These are phyloP conservation scores for Candida dajiaensis DNA, from an alignment of 805 yeast genomes.

Conservation along the genomic window DNA sequence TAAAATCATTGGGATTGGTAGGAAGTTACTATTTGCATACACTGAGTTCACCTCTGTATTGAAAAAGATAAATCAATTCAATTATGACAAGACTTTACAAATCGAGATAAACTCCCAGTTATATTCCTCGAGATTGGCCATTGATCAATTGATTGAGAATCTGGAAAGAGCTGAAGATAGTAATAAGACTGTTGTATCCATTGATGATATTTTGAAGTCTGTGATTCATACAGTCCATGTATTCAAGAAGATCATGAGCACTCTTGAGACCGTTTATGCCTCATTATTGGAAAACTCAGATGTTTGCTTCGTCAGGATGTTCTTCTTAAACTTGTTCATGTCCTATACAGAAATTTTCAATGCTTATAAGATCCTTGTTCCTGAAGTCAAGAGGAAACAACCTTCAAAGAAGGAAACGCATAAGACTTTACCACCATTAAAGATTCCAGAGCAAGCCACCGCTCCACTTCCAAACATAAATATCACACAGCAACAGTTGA, in stretches of 20 bases:
- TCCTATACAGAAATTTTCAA: constrained; percentile 63
- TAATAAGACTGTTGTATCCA: constrained; percentile 13
- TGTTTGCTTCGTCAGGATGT: constrained; percentile 57
- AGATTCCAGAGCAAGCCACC: constrained; percentile 14
- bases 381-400: background rate
- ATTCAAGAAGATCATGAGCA: constrained; percentile 45
- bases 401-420: background rate
- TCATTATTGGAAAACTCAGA: constrained; percentile 52
- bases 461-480: background rate
- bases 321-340: constrained; percentile 54
- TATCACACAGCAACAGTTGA: constrained; percentile 20
- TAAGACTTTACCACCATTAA: constrained; percentile 19
- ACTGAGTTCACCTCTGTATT: constrained; percentile 60
- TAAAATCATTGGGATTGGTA: constrained; percentile 39
- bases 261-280: constrained; percentile 42
- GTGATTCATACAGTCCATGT: constrained; percentile 34
- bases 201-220: constrained; percentile 32
- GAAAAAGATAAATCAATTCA: constrained; percentile 50
- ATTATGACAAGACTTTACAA: constrained; percentile 48
- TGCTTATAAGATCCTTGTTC: constrained; percentile 41
- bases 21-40: constrained; percentile 56
- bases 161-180: constrained; percentile 43
- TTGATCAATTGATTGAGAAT: constrained; percentile 51
- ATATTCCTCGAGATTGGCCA: constrained; percentile 46
- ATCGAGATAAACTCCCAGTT: constrained; percentile 47